Evolutionary conservation across 129 eudicot species (phyloP), one percentile per base, ranked within the genome.

Genomic region (Tanacetum coccineum): DNA sequence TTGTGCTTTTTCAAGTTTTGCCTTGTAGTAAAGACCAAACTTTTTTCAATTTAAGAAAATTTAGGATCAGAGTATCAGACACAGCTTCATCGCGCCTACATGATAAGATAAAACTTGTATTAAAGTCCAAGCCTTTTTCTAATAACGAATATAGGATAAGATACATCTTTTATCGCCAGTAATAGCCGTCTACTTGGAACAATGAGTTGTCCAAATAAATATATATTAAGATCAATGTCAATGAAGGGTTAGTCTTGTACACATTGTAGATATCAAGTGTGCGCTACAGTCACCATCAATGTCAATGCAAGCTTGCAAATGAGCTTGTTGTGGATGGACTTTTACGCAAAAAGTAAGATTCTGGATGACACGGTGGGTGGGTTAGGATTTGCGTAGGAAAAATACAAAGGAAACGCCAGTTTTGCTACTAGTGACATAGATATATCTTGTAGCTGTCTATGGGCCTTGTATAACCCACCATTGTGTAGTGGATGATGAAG

Each of bases 391-490:
- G 21, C 15, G 54, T 67, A 15, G 62, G 69, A 75, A 59, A 30
- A 67, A 50, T 59, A 54, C 74, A 59, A 67, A 75, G 64, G 68
- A 59, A 67, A 48, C 21, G 69, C 74, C 56, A 75, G 64, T 59
- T 59, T 75, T 67, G 79, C 63, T 59, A 59, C 39, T 59, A 20
- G 74, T 75, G 25, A 22, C 25, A 22, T 22, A 22, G 25, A 22
- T 22, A 22, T 22, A 22, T 0, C 25, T 22, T 22, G 74, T 49
- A 59, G 79, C 74, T 75, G 63, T 69, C 61, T 46, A n/a, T 63
- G 71, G 62, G 54, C 30, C 79, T 50, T 74, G 13, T 67, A 68
- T 74, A 74, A 54, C 68, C 79, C 74, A 75, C 78, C 73, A 74
- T 44, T 64, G 60, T 73, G 30, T 18, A 53, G 71, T 64, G 70